Conservation (phyloP, 2,329 filamentous ascomycete genomes). For the Phialophora expanda region DNA sequence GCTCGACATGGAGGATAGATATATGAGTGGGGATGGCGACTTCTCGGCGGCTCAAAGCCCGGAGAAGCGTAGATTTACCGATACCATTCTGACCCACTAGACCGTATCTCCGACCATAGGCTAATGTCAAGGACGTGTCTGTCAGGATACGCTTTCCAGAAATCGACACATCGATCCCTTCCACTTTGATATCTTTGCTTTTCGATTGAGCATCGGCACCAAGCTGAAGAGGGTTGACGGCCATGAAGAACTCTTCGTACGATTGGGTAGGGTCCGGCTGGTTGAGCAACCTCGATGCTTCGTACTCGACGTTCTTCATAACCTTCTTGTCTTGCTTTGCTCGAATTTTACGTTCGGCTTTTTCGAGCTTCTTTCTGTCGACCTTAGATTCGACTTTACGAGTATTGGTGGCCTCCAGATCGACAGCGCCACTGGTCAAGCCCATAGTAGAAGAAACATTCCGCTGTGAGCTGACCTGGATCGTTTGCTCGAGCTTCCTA, state of each 20-base stretch:
- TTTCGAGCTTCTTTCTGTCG: conserved; percentile 98
- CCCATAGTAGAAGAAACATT: conserved; percentile 97
- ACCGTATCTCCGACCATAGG: conserved; percentile 93
- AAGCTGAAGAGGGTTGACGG: conserved; percentile 93
- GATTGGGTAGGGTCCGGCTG: conserved; percentile 82
- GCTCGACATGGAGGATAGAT: conserved; percentile 97
- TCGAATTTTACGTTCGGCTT: conserved; percentile 95
- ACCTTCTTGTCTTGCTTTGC: conserved; percentile 98
- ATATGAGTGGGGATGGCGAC: conserved; percentile 95
- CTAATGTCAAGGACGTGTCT: conserved; percentile 86
- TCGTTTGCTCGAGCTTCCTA: conserved; percentile 87
- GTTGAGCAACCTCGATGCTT: conserved; percentile 87
- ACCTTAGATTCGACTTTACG: conserved; percentile 97
- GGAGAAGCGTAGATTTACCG: conserved; percentile 91
- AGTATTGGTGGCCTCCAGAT: conserved; percentile 89
- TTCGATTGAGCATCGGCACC: conserved; percentile 74
- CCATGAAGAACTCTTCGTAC: conserved; percentile 99
- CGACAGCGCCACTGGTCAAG: conserved; percentile 80
- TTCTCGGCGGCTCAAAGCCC: conserved; percentile 90
- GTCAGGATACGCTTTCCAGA: conserved; percentile 85
- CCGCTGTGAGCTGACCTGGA: conserved; percentile 89
- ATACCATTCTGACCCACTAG: conserved; percentile 99
- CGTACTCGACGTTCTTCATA: conserved; percentile 98
- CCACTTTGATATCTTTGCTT: conserved; percentile 98
- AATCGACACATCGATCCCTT: conserved; percentile 94